Evolutionary conservation across 116 monocot species (phyloP).

Genomic region (Iris pallida): DNA sequence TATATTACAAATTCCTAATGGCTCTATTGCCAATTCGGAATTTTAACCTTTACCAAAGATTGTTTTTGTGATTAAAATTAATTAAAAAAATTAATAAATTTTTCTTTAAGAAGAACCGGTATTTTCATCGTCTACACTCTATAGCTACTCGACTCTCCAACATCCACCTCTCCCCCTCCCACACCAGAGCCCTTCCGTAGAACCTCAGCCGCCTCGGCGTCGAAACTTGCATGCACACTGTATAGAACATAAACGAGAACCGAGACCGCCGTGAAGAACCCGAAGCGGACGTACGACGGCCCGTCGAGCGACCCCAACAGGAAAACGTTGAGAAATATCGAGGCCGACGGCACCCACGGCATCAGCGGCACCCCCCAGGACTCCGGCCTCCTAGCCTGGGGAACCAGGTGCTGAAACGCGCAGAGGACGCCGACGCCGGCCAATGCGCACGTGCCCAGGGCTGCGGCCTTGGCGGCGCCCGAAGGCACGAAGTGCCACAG

Average conservation of each 20-base stretch:
- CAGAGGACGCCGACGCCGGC: constrained; percentile 19
- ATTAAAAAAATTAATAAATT: too few species aligned
- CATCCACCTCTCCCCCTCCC: background rate
- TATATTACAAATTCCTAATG: too few species aligned
- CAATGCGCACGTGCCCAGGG: constrained; percentile 33
- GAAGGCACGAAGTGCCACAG: constrained; percentile 41
- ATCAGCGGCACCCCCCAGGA: constrained; percentile 86
- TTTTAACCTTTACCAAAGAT: too few species aligned
- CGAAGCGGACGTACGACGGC: constrained; percentile 71
- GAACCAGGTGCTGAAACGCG: constrained; percentile 34
- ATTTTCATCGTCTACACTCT: background rate
- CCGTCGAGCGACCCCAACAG: constrained; percentile 65
- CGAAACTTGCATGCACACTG: constrained; percentile 86
- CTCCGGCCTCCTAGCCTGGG: constrained; percentile 65
- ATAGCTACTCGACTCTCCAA: too few species aligned
- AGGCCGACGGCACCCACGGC: constrained; percentile 74
- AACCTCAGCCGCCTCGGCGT: constrained; percentile 49
- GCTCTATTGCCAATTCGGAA: too few species aligned
- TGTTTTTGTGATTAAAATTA: too few species aligned
- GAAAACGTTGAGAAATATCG: constrained; percentile 80
- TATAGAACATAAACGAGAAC: constrained; percentile 67
- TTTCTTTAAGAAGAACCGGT: too few species aligned
- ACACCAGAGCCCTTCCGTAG: background rate
- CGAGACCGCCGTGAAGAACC: constrained; percentile 40
- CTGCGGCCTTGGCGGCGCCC: constrained; percentile 18